Base-by-base conservation (phyloP, 2,329 filamentous ascomycete genomes). In the Beauveria sp. region DNA sequence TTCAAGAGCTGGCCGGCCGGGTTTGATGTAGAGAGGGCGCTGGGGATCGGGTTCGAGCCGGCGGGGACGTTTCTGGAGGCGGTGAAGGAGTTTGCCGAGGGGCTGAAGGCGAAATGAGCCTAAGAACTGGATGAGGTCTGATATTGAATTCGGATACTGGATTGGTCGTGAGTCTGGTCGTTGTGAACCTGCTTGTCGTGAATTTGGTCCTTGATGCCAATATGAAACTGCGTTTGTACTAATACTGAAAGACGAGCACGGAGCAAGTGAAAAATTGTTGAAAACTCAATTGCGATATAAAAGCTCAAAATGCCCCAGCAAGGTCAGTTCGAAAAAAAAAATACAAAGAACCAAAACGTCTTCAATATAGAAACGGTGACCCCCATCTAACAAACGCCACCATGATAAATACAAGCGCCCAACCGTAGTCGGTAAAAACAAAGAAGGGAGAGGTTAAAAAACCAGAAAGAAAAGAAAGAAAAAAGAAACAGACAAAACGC, bases 1-100 rank as follows among this genome's bases (percentile, higher is more conserved):
- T 79, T 85, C 16, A 76, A 77, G 62, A 78, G 76, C 18, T 85
- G 82, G 83, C 80, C 82, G n/a, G 74, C 79, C 8, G 72, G 74
- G 52, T 81, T 83, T 63, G 77, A 83, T 64, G 78, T 74, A 8
- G 69, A 73, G 1, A 79, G 80, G 64, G 86, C 86, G 4, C 75
- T 77, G 63, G 70, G 73, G 9, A 69, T 89, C 59, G 83, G 83
- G 0, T 77, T 84, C 64, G 68, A 72, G 55, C 72, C 73, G 1
- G 83, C 85, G 70, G 75, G 76, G 5, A 56, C 66, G 7, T 63
- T 76, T 34, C 64, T 67, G n/a, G 70, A 74, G 58, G 72, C 72
- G 3, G 68, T 74, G 3, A 66, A 64, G 48, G 70, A 69, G 2
- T 71, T 71, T 48, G 64, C 67, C n/a, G 45, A 31, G 1, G 31